These are phyloP conservation scores for Tympanopsis confertula DNA, from an alignment of 2,329 filamentous ascomycete genomes.

Conservation along the genomic window DNA sequence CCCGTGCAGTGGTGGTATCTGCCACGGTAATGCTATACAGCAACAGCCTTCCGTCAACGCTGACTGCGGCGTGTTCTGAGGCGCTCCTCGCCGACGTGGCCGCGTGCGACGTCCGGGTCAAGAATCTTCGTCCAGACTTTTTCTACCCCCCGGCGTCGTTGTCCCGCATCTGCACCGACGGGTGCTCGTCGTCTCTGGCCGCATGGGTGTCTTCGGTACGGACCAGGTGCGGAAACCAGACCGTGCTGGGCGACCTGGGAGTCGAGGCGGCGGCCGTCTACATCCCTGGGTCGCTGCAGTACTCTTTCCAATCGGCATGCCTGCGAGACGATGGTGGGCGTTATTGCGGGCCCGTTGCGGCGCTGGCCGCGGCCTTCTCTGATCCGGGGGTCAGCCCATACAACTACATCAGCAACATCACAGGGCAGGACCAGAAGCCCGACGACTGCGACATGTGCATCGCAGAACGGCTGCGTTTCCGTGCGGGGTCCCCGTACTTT, in stretches of 20 bases:
- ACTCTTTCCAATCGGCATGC: slow-evolving; percentile 6
- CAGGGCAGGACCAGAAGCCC: slow-evolving; percentile 3
- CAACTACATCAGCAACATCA: slow-evolving; percentile 7
- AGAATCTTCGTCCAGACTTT: slow-evolving; percentile 6
- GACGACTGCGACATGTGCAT: slow-evolving; percentile 8
- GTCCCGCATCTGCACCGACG: slow-evolving; percentile 4
- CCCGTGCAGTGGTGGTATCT: no score
- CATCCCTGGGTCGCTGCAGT: slow-evolving; percentile 5
- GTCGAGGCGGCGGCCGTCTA: slow-evolving; percentile 5
- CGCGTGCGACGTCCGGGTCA: slow-evolving; percentile 6
- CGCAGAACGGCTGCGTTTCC: slow-evolving; percentile 7
- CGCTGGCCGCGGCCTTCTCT: slow-evolving; percentile 5
- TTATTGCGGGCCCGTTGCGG: slow-evolving; percentile 7
- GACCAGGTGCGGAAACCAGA: slow-evolving; percentile 5
- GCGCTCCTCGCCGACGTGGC: slow-evolving; percentile 5
- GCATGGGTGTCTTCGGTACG: slow-evolving; percentile 6
- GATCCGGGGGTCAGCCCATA: slow-evolving; percentile 6
- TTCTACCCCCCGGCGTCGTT: slow-evolving; percentile 6
- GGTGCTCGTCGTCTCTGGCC: slow-evolving; percentile 5
- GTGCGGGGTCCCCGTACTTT: slow-evolving; percentile 10
- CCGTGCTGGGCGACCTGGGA: slow-evolving; percentile 5
- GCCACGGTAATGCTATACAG: slow-evolving; percentile 6
- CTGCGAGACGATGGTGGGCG: slow-evolving; percentile 5
- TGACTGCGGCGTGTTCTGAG: slow-evolving; percentile 2
- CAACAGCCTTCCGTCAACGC: slow-evolving; percentile 3